Base-by-base conservation (phyloP, 2,329 filamentous ascomycete species). In the Fusarium haematococcum region DNA sequence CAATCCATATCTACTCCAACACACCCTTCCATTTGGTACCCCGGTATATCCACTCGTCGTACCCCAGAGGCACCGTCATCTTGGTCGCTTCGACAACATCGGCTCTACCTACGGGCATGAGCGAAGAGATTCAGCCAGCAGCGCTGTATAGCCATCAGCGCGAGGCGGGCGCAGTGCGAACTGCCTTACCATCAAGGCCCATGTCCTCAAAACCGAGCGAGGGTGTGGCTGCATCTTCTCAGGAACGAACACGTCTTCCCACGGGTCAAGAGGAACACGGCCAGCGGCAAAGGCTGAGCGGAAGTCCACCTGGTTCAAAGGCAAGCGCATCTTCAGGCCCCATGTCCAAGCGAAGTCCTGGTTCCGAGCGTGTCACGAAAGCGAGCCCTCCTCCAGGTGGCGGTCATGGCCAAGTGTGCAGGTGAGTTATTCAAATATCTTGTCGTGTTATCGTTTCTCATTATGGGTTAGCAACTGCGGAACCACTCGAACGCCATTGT, bases 401-500 rank as follows among this genome's bases (percentile, higher is more conserved):
- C 14, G 74, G 73, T 35, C 85, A 91, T 50, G 86, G 84, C 59
- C 75, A 94, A 81, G 85, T 93, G 54, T 94, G 92, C 90, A 94
- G 92, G 92, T 93, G 84, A 79, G 88, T 79, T 79, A 52, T 25
- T 37, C 39, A 59, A 35, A 37, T 27, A 11, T 37, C 37, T 25
- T 16, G 57, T 57, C 20, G 33, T 63, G 14, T 39, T 33, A 14
- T 65, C 18, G 32, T 52, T 59, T 27, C 67, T 76, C 33, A 63
- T 58, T 13, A 37, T 45, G 11, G 54, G 48, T 23, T 61, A 99
- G 97, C 81, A 99, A 99, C 84, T 99, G 97, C 82, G 93, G 93
- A 67, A 98, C 97, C 18, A 98, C 95, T 62, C 92, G 93, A 81
- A 99, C 97, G 56, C 97, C 97, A 27, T 85, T 99, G 41, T 99